A percentile compares a stretch with the other conserved stretches of the same genome.
Conservation (phyloP, 768 basidiomycete species). For the Lactarius psammicola region DNA sequence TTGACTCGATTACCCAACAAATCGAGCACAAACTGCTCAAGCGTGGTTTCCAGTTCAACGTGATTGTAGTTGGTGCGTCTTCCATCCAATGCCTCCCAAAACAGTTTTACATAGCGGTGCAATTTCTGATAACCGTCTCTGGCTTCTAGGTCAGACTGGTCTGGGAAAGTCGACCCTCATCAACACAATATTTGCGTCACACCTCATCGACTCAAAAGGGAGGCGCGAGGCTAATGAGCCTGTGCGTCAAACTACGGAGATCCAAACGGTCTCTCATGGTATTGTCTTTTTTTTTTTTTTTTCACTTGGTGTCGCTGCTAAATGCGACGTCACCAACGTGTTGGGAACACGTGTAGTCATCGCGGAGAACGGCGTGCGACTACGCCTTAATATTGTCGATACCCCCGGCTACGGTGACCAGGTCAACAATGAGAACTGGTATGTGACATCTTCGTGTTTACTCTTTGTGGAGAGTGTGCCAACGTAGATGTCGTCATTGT, state of each 20-base stretch:
- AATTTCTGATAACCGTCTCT: neutral
- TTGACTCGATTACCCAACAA: constrained; percentile 95
- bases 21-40: constrained; percentile 99
- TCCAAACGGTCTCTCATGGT: constrained; percentile 94
- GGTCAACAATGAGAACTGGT: constrained; percentile 99
- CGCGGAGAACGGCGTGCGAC: constrained; percentile 91
- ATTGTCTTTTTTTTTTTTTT: constrained; percentile 30
- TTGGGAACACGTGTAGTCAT: constrained; percentile 58
- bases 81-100: constrained; percentile 3
- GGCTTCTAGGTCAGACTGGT: constrained; percentile 81
- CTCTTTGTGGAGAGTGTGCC: neutral
- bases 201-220: constrained; percentile 97
- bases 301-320: neutral
- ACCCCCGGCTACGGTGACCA: constrained; percentile 99
- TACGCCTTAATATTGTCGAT: constrained; percentile 96
- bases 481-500: constrained; percentile 11
- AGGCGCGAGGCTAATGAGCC: constrained; percentile 84
- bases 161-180: constrained; percentile 98
- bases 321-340: constrained; percentile 8
- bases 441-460: constrained; percentile 32
- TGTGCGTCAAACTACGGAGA: constrained; percentile 94
- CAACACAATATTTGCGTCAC: constrained; percentile 98
- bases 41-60: constrained; percentile 99
- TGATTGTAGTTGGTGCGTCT: constrained; percentile 88
- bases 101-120: neutral